A percentile compares a stretch with the other conserved stretches of the same genome.
phyloP scores from a whole-genome alignment of 306 rosid genomes.

The Pterocarpus macrocarpus region DNA sequence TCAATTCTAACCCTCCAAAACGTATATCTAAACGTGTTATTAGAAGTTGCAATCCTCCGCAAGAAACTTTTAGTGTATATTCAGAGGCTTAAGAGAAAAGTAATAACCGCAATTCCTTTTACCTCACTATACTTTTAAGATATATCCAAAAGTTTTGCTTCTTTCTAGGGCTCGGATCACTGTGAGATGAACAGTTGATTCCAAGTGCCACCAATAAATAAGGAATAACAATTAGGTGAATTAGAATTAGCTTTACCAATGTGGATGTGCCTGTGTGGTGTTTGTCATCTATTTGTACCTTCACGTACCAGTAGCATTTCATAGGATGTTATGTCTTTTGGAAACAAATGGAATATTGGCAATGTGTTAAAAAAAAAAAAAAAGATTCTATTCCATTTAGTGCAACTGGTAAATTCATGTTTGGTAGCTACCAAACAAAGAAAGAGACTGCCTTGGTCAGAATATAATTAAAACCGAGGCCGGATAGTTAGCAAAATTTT shows the following conservation, averaged over 20 bases:
- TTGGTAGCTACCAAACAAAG: conserved; percentile 36
- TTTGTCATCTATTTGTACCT: background rate
- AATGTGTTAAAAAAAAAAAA: background rate
- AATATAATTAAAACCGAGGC: conserved; percentile 4
- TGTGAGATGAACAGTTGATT: background rate
- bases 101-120: no score
- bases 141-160: background rate
- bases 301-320: background rate
- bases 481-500: background rate
- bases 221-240: background rate
- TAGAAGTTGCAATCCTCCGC: no score
- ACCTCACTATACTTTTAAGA: background rate
- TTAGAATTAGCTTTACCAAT: background rate
- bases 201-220: background rate
- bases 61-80: no score
- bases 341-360: conserved; percentile 6
- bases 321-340: conserved; percentile 25
- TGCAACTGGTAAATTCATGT: conserved; percentile 1
- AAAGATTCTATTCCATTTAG: background rate
- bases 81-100: no score
- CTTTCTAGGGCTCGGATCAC: background rate
- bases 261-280: background rate
- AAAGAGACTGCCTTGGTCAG: background rate
- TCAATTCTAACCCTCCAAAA: no score
- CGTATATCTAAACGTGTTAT: no score